A percentile compares a stretch with the other conserved stretches of the same genome.
Evolutionary conservation across 2,329 filamentous ascomycete genomes (phyloP).

Genomic region (Xylariomycetidae sp.): DNA sequence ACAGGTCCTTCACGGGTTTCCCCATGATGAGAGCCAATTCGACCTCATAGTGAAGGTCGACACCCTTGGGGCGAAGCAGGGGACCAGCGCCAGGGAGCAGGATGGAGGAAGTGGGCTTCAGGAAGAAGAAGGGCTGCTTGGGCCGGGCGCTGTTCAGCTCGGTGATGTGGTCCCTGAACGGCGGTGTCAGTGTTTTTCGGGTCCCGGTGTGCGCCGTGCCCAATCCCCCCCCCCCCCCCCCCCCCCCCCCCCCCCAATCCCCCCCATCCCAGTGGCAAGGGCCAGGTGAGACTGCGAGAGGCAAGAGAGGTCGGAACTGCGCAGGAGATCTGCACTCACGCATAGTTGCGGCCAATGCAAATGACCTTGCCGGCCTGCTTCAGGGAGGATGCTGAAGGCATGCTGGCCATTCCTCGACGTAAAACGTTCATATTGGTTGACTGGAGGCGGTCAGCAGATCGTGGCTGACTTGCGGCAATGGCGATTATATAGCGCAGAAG

Average conservation of each 20-base stretch:
- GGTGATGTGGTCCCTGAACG: slow-evolving; percentile 79
- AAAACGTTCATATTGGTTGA: slow-evolving; percentile 27
- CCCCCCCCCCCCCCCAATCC: too few species aligned
- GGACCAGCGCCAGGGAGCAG: slow-evolving; percentile 72
- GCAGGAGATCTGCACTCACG: slow-evolving; percentile 63
- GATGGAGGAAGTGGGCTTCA: slow-evolving; percentile 87
- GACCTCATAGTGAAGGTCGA: slow-evolving; percentile 89
- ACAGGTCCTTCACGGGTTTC: slow-evolving; percentile 69
- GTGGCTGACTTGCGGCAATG: slow-evolving; percentile 1
- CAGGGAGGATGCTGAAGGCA: slow-evolving; percentile 37
- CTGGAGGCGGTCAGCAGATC: background rate
- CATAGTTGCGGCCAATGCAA: slow-evolving; percentile 95
- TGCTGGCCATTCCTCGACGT: slow-evolving; percentile 29
- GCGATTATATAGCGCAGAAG: slow-evolving; percentile 5
- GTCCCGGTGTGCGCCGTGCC: too few species aligned
- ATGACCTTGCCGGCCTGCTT: slow-evolving; percentile 67
- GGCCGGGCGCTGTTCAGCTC: slow-evolving; percentile 84
- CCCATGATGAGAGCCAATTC: slow-evolving; percentile 88
- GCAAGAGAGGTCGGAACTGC: too few species aligned
- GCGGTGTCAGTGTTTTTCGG: too few species aligned
- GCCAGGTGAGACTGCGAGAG: too few species aligned
- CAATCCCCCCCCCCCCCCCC: too few species aligned
- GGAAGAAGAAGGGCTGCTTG: slow-evolving; percentile 98
- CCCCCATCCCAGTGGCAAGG: too few species aligned
- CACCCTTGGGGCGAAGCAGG: slow-evolving; percentile 73